phyloP scores from a whole-genome alignment of 768 basidiomycete genomes.

The Boletus rubescentipes region DNA sequence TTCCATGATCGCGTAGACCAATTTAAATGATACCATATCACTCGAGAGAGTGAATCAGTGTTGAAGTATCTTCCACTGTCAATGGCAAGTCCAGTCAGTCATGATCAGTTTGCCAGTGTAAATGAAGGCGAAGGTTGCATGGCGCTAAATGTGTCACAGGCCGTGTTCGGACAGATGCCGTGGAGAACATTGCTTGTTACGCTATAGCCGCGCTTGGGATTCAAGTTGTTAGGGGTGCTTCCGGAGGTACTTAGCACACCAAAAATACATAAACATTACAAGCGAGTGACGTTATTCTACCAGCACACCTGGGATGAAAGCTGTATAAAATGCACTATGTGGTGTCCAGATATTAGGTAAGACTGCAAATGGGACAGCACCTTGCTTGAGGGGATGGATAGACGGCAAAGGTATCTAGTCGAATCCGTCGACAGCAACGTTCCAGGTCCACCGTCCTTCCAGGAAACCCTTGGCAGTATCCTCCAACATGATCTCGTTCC shows the following conservation, averaged over 20 bases:
- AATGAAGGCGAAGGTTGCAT: no score
- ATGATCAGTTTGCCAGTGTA: no score
- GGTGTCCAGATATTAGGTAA: conserved; percentile 1
- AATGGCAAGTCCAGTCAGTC: no score
- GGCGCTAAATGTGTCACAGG: no score
- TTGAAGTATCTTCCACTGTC: no score
- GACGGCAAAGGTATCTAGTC: conserved; percentile 37
- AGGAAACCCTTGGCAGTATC: conserved; percentile 90
- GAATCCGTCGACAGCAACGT: conserved; percentile 67
- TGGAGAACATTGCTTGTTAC: no score
- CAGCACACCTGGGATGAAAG: conserved; percentile 2
- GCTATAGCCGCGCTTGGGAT: no score
- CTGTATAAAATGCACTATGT: neutral
- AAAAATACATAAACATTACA: conserved; percentile 16
- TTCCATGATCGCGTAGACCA: no score
- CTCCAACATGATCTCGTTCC: conserved; percentile 92
- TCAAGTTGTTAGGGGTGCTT: no score
- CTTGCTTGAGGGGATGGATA: neutral
- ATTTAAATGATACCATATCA: no score
- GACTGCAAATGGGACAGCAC: neutral
- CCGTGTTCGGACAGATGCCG: no score
- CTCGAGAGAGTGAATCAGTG: no score
- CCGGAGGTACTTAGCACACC: neutral
- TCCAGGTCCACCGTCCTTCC: conserved; percentile 87
- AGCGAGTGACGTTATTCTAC: conserved; percentile 3